A percentile compares a stretch with the other conserved stretches of the same genome.
These are phyloP conservation scores for Psilocybe sp. DNA, from an alignment of 768 basidiomycete genomes.

Conservation along the genomic window DNA sequence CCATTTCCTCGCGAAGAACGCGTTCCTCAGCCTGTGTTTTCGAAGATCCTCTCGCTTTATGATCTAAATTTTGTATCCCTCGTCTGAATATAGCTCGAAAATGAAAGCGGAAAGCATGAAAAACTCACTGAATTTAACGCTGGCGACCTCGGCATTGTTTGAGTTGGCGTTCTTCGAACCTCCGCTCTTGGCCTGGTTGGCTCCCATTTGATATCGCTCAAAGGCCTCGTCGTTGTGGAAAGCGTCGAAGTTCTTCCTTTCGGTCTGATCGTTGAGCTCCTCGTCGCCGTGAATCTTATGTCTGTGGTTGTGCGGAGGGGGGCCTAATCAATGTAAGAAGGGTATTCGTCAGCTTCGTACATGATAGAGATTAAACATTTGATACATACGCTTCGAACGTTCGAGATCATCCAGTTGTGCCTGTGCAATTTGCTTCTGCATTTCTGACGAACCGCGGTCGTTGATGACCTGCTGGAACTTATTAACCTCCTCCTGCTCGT, in stretches of 20 bases:
- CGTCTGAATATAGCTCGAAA: not conserved
- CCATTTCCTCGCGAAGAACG: not conserved
- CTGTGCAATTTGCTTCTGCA: constrained; percentile 9
- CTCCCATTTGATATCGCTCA: constrained; percentile 20
- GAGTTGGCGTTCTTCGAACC: constrained; percentile 9
- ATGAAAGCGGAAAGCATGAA: not conserved
- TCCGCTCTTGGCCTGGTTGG: not conserved
- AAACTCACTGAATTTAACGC: constrained; percentile 14
- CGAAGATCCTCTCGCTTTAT: constrained; percentile 10
- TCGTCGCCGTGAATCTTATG: constrained; percentile 4
- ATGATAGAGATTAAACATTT: not conserved
- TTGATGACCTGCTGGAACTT: not conserved
- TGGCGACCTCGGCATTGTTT: constrained; percentile 2
- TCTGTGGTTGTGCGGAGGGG: constrained; percentile 13
- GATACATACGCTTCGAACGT: constrained; percentile 10
- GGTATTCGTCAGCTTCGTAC: too few relatives aligned
- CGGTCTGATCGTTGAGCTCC: not conserved
- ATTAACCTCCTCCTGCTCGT: constrained; percentile 6
- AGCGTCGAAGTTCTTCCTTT: constrained; percentile 5
- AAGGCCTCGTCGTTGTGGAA: constrained; percentile 19
- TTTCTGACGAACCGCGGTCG: not conserved
- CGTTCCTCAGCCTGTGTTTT: constrained; percentile 5
- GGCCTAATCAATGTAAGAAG: constrained; percentile 7
- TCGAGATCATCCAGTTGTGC: constrained; percentile 4
- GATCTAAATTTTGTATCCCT: constrained; percentile 8